Percentiles rank a stretch among this genome's conserved stretches.
Evolutionary conservation across 2,329 filamentous ascomycete species (phyloP).

Genomic region (Colletotrichum scovillei): DNA sequence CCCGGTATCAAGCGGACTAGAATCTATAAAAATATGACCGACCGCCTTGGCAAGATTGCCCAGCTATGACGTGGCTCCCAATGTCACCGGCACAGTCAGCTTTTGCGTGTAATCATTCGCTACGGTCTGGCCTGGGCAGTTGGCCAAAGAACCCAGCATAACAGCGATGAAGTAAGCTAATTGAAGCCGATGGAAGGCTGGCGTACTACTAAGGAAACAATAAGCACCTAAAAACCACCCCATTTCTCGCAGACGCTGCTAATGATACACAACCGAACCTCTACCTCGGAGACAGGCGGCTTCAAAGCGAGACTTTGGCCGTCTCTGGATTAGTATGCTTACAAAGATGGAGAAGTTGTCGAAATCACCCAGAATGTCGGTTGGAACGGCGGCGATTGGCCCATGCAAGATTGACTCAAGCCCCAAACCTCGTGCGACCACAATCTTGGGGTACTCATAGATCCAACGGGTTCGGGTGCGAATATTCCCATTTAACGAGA

Average conservation of each 20-base stretch:
- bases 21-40: too few relatives aligned
- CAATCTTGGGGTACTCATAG: not conserved
- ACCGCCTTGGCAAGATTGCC: too few relatives aligned
- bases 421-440: not conserved
- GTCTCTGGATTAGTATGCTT: not conserved
- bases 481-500: not conserved
- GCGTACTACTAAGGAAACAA: not conserved
- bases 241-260: not conserved
- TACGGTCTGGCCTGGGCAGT: not conserved
- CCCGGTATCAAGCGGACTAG: too few relatives aligned
- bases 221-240: not conserved
- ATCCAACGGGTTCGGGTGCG: not conserved
- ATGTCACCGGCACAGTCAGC: not conserved
- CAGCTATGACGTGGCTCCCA: not conserved
- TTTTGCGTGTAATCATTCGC: too few relatives aligned
- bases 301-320: constrained; percentile 4
- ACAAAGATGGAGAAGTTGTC: not conserved
- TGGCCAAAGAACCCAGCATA: not conserved
- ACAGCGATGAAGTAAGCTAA: not conserved
- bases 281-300: constrained; percentile 21
- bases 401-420: not conserved
- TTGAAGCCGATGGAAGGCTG: not conserved
- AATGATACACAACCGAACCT: constrained; percentile 10
- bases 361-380: not conserved
- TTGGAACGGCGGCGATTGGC: not conserved